Conservation (phyloP, 345 rosid species). For the Corymbia maculata region DNA sequence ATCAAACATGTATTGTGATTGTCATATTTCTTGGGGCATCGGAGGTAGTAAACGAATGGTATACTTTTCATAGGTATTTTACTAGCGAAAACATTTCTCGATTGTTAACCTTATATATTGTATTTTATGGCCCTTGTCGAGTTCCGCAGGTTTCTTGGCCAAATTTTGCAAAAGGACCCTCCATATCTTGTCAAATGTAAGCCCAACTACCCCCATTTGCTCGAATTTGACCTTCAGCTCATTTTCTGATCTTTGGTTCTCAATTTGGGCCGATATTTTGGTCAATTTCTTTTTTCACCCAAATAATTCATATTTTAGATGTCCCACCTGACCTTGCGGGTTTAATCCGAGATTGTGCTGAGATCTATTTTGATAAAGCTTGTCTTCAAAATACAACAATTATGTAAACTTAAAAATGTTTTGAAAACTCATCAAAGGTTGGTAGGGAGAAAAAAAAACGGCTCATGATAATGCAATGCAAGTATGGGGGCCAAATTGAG, state of each 20-base stretch:
- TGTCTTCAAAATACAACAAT: too few species aligned
- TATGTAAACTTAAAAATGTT: neutral
- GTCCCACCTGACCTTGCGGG: fast-evolving
- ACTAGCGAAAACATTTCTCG: neutral
- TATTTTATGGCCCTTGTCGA: neutral
- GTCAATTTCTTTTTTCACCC: neutral
- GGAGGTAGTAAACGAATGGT: neutral
- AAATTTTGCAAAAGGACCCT: neutral
- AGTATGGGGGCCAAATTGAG: neutral
- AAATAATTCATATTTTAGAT: fast-evolving
- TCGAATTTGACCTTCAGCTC: neutral
- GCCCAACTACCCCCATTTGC: neutral
- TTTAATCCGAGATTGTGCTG: too few species aligned
- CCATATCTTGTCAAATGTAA: neutral
- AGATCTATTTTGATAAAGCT: neutral
- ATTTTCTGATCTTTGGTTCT: neutral
- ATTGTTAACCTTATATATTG: neutral
- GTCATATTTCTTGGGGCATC: neutral
- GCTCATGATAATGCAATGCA: neutral
- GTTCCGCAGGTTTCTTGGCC: neutral
- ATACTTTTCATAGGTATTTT: neutral
- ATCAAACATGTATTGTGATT: neutral
- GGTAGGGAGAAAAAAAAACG: neutral
- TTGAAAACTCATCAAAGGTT: neutral
- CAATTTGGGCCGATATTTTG: neutral